Evolutionary conservation across 176 grass and related monocot genomes (phyloP).

Genomic region (Tillandsia fasciculata): DNA sequence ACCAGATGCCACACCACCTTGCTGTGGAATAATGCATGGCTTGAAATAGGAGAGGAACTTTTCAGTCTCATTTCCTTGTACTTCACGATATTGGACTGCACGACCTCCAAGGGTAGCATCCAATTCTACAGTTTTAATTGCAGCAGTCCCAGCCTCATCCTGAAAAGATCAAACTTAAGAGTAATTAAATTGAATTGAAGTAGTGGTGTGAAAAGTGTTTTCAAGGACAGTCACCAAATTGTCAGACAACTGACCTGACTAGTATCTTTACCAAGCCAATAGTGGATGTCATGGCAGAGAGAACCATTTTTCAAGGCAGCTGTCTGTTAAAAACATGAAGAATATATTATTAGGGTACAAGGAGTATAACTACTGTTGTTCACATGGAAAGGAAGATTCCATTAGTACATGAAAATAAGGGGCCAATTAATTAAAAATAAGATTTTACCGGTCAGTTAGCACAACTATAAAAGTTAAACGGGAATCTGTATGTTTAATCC

Average conservation of each 20-base stretch:
- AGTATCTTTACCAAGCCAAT: constrained; percentile 99
- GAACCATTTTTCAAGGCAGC: constrained; percentile 76
- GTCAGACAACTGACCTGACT: constrained; percentile 59
- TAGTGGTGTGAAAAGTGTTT: background rate
- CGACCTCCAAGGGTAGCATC: constrained; percentile 84
- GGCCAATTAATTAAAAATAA: too few relatives aligned
- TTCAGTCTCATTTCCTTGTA: constrained; percentile 90
- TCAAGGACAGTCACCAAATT: constrained; percentile 11
- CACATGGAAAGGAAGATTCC: constrained; percentile 1
- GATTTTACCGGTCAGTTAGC: too few relatives aligned
- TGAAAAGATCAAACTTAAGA: constrained; percentile 17
- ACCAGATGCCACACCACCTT: constrained; percentile 74
- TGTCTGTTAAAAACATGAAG: constrained; percentile 38
- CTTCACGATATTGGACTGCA: constrained; percentile 82
- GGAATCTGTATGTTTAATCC: too few relatives aligned
- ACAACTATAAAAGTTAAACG: too few relatives aligned
- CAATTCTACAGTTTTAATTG: constrained; percentile 82
- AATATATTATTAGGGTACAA: constrained; percentile 1
- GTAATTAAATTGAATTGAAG: background rate
- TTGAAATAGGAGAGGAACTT: constrained; percentile 88
- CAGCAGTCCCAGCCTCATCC: constrained; percentile 91
- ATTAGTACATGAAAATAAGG: background rate
- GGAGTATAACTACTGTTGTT: constrained; percentile 10
- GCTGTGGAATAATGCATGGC: constrained; percentile 92
- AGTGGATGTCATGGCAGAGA: constrained; percentile 86